Percentiles rank a stretch among this genome's conserved stretches.
phyloP scores from a whole-genome alignment of 225 moss, liverwort and hornwort genomes.

The Sphagnum contortum region DNA sequence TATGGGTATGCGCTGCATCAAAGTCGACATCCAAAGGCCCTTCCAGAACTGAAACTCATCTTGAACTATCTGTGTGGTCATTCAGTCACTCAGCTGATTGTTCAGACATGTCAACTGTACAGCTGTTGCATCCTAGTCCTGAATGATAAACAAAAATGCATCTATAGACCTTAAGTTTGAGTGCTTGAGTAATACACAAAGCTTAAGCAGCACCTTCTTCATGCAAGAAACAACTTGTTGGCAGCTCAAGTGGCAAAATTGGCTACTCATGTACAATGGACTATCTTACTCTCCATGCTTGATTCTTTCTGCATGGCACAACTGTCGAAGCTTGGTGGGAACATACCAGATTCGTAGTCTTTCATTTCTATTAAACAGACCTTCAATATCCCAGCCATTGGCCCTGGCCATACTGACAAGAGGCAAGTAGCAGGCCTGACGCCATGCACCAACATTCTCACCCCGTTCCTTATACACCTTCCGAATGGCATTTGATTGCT shows the following conservation, averaged over 20 bases:
- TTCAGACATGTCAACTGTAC: neutral
- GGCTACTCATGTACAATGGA: conserved; percentile 9
- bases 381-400: conserved; percentile 63
- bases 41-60: neutral
- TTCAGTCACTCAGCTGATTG: neutral
- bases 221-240: neutral
- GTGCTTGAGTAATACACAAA: neutral
- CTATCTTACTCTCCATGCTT: conserved; percentile 40
- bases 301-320: conserved; percentile 57
- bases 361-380: conserved; percentile 57
- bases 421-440: conserved; percentile 44
- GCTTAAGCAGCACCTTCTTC: conserved; percentile 1
- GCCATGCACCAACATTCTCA: conserved; percentile 66
- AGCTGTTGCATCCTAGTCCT: neutral
- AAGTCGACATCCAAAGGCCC: conserved; percentile 4
- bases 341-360: conserved; percentile 70
- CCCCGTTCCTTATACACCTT: conserved; percentile 55
- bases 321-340: conserved; percentile 58
- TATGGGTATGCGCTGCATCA: neutral
- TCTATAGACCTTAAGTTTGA: neutral
- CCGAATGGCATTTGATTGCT: conserved; percentile 47
- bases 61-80: neutral
- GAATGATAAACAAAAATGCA: no score
- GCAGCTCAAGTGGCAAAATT: neutral
- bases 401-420: conserved; percentile 52